Conservation (phyloP, 768 basidiomycete species). For the Psilocybe cubensis region DNA sequence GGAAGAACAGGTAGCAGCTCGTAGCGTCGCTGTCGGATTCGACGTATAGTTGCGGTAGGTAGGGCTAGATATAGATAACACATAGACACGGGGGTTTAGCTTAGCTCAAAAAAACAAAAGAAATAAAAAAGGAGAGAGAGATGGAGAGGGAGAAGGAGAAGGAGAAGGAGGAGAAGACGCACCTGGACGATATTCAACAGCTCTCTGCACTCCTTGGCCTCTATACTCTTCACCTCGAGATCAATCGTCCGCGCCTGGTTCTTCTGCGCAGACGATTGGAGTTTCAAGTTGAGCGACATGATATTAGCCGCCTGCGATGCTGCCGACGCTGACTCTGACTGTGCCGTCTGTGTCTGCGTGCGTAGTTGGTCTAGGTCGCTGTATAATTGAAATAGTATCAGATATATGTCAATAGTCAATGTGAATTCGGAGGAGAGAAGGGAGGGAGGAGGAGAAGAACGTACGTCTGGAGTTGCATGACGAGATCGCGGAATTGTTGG, state of each 20-base stretch:
- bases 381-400: neutral
- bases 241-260: conserved; percentile 90
- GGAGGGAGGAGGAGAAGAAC: conserved; percentile 8
- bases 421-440: neutral
- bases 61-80: conserved; percentile 58
- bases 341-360: conserved; percentile 82
- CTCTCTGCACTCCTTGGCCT: conserved; percentile 82
- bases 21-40: conserved; percentile 91
- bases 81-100: neutral
- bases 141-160: neutral
- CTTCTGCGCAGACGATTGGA: conserved; percentile 90
- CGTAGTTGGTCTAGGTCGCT: conserved; percentile 89
- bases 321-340: conserved; percentile 80
- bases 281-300: conserved; percentile 92
- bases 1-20: conserved; percentile 91
- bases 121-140: too few species aligned
- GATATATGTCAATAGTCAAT: neutral
- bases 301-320: conserved; percentile 90
- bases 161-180: neutral
- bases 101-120: neutral
- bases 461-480: conserved; percentile 80
- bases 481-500: conserved; percentile 90
- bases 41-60: conserved; percentile 88
- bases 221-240: conserved; percentile 83
- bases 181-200: conserved; percentile 86